phyloP scores from a whole-genome alignment of 2,329 filamentous ascomycete species.

The Xylaria polymorpha region DNA sequence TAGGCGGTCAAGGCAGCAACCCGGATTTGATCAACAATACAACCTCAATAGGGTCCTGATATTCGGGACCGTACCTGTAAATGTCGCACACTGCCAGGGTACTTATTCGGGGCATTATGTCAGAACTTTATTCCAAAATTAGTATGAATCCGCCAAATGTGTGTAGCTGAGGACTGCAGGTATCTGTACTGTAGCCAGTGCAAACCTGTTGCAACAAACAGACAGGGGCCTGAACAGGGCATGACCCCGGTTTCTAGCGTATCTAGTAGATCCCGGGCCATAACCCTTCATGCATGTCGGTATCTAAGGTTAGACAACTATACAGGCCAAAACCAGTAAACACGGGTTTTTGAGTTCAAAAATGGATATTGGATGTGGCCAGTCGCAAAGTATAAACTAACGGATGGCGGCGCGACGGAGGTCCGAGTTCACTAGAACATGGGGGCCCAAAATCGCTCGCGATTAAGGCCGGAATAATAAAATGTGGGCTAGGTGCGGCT shows the following conservation, averaged over 20 bases:
- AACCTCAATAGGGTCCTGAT: not conserved
- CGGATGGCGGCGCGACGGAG: conserved; percentile 24
- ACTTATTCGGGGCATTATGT: not conserved
- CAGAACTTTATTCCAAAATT: conserved; percentile 17
- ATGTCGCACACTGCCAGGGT: not conserved
- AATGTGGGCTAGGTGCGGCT: not conserved
- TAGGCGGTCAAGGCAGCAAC: not conserved
- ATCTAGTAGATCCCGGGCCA: not conserved
- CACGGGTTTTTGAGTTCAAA: not conserved
- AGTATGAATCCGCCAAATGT: not conserved
- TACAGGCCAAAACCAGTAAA: not conserved
- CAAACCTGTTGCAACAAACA: not conserved
- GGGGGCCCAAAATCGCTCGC: not conserved
- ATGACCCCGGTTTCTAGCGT: not conserved
- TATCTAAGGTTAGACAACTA: not conserved
- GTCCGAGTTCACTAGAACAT: conserved; percentile 1
- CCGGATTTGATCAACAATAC: not conserved
- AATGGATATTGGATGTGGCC: not conserved
- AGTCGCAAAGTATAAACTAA: not conserved
- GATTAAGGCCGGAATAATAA: not conserved
- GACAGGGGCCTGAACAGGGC: not conserved
- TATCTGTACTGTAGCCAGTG: not conserved
- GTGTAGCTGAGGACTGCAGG: no score
- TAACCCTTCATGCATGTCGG: not conserved
- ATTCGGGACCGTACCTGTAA: not conserved